A percentile compares a stretch with the other conserved stretches of the same genome.
Evolutionary conservation across 225 moss, liverwort and hornwort genomes (phyloP).

Genomic region (Antitrichia curtipendula): DNA sequence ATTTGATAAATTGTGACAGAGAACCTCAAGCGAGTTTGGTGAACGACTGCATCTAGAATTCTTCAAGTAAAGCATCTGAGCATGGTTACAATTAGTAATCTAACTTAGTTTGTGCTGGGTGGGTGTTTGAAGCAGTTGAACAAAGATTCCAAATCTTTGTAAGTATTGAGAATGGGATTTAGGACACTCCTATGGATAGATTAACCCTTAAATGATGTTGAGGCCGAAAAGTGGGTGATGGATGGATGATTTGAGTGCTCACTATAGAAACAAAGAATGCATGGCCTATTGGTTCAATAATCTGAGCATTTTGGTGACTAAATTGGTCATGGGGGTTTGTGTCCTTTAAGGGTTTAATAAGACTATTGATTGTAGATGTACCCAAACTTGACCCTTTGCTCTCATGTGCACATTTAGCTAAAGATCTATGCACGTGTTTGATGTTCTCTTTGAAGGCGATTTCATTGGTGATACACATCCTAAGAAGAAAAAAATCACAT

Average conservation of each 20-base stretch:
- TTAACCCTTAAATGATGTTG: too few relatives aligned
- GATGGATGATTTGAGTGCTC: too few relatives aligned
- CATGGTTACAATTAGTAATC: neutral
- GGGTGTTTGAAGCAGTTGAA: neutral
- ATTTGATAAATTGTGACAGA: neutral
- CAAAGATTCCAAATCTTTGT: neutral
- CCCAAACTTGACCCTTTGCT: neutral
- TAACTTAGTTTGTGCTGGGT: neutral
- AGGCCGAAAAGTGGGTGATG: too few relatives aligned
- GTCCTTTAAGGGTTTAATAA: too few relatives aligned
- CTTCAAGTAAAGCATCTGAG: rapidly evolving
- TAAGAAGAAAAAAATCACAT: neutral
- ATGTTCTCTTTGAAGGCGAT: neutral
- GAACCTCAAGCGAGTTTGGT: neutral
- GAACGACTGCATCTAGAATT: neutral
- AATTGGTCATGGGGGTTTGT: too few relatives aligned
- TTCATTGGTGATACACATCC: neutral
- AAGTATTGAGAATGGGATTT: neutral
- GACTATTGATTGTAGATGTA: neutral
- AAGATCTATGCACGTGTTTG: too few relatives aligned
- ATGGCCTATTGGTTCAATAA: too few relatives aligned
- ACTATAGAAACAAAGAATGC: too few relatives aligned
- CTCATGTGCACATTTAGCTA: too few relatives aligned
- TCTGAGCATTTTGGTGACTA: too few relatives aligned
- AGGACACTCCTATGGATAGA: neutral